phyloP scores from a whole-genome alignment of 2,329 filamentous ascomycete species.

The Didymella segeticola region DNA sequence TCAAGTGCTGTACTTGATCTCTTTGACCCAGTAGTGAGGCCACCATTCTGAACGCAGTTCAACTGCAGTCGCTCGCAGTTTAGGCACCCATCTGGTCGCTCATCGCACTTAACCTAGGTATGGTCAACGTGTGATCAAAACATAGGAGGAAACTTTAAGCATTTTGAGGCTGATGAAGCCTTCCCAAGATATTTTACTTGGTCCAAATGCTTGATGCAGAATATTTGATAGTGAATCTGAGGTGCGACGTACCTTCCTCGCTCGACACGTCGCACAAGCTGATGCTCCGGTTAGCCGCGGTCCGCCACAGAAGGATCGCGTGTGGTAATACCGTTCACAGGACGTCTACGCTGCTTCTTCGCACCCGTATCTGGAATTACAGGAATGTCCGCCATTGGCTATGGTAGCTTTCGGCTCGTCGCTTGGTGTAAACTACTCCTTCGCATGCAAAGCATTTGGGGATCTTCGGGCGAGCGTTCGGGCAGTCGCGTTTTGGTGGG shows the following conservation, averaged over 20 bases:
- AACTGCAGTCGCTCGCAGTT: conserved; percentile 41
- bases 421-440: conserved; percentile 7
- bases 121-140: conserved; percentile 6
- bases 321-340: conserved; percentile 30
- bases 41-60: conserved; percentile 36
- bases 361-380: conserved; percentile 17
- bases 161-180: no score
- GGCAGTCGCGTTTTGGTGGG: conserved; percentile 19
- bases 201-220: no score
- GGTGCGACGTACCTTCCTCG: conserved; percentile 23
- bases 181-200: no score
- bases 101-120: conserved; percentile 41
- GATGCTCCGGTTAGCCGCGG: conserved; percentile 13
- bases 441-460: conserved; percentile 7
- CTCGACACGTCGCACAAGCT: conserved; percentile 31
- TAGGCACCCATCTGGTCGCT: conserved; percentile 39
- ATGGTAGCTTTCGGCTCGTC: conserved; percentile 21
- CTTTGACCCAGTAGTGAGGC: conserved; percentile 21
- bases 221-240: not conserved
- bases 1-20: conserved; percentile 25
- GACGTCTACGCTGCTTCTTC: conserved; percentile 35
- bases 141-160: no score
- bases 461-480: conserved; percentile 16
- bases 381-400: conserved; percentile 15
- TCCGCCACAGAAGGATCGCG: not conserved